Conservation (phyloP, 768 basidiomycete genomes). For the Tulasnella sp. region DNA sequence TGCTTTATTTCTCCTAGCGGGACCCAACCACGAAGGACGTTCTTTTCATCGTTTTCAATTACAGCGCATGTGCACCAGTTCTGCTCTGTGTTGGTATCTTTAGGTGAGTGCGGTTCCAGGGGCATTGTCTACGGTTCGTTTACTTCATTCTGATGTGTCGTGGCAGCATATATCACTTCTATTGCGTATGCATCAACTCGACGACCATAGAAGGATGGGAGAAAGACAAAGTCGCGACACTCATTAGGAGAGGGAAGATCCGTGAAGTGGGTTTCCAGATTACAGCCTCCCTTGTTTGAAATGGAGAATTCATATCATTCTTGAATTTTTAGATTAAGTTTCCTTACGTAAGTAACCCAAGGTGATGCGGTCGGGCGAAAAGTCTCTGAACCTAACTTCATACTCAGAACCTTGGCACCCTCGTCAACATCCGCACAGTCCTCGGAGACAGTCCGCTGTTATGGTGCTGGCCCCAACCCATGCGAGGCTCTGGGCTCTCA, state of each 20-base stretch:
- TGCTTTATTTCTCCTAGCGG: conserved; percentile 21
- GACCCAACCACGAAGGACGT: conserved; percentile 59
- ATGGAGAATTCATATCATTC: conserved; percentile 6
- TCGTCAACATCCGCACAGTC: conserved; percentile 63
- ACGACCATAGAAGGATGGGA: conserved; percentile 99
- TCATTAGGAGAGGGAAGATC: conserved; percentile 77
- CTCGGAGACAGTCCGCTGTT: conserved; percentile 62
- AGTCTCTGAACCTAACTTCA: background rate
- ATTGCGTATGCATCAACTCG: conserved; percentile 60
- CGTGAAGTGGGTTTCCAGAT: conserved; percentile 41
- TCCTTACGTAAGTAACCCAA: conserved; percentile 59
- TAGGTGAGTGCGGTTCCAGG: conserved; percentile 43
- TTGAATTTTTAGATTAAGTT: conserved; percentile 70
- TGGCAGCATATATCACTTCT: conserved; percentile 74
- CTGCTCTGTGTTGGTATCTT: conserved; percentile 80
- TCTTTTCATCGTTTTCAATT: conserved; percentile 80
- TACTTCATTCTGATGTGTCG: conserved; percentile 33
- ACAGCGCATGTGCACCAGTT: conserved; percentile 74
- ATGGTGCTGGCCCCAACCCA: conserved; percentile 74
- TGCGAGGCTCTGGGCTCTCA: conserved; percentile 58
- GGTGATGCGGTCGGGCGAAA: background rate
- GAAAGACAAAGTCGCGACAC: conserved; percentile 83
- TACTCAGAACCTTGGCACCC: conserved; percentile 62
- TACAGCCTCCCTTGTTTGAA: conserved; percentile 3
- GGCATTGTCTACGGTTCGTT: background rate